Evolutionary conservation across 768 basidiomycete species (phyloP).

Genomic region (Leccinum disarticulatum): DNA sequence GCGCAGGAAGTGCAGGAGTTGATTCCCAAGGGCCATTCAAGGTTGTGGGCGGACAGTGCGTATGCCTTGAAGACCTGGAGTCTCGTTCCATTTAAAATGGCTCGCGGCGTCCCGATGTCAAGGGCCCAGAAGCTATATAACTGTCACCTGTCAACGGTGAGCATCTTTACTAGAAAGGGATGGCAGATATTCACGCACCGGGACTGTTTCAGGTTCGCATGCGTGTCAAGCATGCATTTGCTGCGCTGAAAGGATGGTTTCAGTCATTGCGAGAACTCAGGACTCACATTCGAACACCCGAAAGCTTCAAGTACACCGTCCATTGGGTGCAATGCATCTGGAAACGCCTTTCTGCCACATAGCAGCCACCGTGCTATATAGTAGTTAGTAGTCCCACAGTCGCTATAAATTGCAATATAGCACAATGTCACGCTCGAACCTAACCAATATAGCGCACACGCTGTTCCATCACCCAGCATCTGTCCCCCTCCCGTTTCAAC

Average conservation of each 20-base stretch:
- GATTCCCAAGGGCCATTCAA: not conserved
- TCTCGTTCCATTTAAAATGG: not conserved
- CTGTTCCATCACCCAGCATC: too few species aligned
- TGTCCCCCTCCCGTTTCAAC: too few species aligned
- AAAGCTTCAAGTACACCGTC: not conserved
- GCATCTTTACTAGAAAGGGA: too few species aligned
- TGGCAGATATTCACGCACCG: not conserved
- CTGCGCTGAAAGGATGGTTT: not conserved
- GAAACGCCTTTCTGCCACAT: too few species aligned
- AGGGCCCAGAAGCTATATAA: not conserved
- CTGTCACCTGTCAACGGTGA: not conserved
- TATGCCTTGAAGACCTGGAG: not conserved
- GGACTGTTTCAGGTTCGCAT: not conserved
- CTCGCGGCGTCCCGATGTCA: not conserved
- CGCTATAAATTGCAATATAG: too few species aligned
- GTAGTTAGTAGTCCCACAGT: too few species aligned
- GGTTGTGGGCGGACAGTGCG: not conserved
- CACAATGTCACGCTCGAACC: too few species aligned
- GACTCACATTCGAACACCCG: not conserved
- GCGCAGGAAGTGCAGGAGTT: not conserved
- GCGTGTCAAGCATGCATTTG: not conserved
- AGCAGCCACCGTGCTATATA: too few species aligned
- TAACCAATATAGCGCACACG: too few species aligned
- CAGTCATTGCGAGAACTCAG: not conserved
- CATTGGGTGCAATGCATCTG: constrained; percentile 3